Percentiles rank a stretch among this genome's conserved stretches.
Conservation (phyloP, 2,329 filamentous ascomycete species). For the Colletotrichum eremochloae region DNA sequence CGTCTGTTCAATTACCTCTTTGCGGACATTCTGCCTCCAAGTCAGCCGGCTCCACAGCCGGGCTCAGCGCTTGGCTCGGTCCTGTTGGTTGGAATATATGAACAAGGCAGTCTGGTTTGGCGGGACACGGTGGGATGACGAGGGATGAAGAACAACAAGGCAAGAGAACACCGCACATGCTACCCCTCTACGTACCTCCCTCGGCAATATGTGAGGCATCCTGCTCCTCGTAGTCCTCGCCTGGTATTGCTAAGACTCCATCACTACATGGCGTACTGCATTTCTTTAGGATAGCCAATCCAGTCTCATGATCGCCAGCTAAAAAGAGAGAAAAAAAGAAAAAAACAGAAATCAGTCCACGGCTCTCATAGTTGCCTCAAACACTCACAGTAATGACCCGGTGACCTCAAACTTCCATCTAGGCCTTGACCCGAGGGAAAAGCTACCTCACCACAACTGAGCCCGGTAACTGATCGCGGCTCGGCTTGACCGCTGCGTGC, state of each 20-base stretch:
- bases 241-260: constrained; percentile 1
- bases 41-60: background rate
- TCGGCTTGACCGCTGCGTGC: background rate
- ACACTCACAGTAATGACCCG: background rate
- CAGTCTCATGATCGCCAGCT: constrained; percentile 2
- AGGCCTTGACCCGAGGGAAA: background rate
- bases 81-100: constrained; percentile 14
- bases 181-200: constrained; percentile 24
- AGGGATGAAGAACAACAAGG: background rate
- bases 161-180: background rate
- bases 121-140: background rate
- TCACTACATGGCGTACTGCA: background rate
- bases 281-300: background rate
- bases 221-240: background rate
- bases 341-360: background rate
- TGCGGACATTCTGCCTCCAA: constrained; percentile 25
- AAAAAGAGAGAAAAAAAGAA: too few relatives aligned
- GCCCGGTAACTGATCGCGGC: background rate
- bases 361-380: background rate
- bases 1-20: constrained; percentile 32
- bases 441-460: background rate
- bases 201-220: background rate
- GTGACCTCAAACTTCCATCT: background rate
- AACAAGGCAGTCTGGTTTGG: constrained; percentile 9
- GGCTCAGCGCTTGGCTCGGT: background rate